Conservation (phyloP, 192 early-diverging fungal species). For the Backusella morwellensis region DNA sequence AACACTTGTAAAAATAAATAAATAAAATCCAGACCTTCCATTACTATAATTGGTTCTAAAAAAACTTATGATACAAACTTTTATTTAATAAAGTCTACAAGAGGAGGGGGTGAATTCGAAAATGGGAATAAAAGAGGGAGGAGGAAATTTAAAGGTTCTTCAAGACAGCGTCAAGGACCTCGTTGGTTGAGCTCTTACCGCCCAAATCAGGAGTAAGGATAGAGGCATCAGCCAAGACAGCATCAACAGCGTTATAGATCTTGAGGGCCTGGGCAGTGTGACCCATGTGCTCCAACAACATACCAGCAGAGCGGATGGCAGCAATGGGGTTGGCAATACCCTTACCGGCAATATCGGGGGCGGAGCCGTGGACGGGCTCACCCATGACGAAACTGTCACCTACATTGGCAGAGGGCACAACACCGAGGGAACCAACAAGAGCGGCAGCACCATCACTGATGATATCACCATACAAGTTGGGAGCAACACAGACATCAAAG, state of each 20-base stretch:
- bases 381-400: conserved; percentile 95
- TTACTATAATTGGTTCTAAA: neutral
- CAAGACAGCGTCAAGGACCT: conserved; percentile 83
- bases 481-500: conserved; percentile 96
- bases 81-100: neutral
- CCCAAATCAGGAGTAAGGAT: conserved; percentile 88
- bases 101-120: neutral
- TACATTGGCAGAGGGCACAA: conserved; percentile 95
- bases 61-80: conserved; percentile 3
- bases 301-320: conserved; percentile 89
- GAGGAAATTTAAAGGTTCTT: conserved; percentile 50
- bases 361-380: conserved; percentile 88
- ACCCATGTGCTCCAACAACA: conserved; percentile 89
- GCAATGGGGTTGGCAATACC: conserved; percentile 97
- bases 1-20: neutral
- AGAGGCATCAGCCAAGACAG: conserved; percentile 59
- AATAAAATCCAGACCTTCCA: neutral
- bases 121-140: neutral
- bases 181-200: conserved; percentile 77
- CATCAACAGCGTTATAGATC: conserved; percentile 87
- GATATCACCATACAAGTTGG: conserved; percentile 98
- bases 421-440: conserved; percentile 90
- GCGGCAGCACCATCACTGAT: conserved; percentile 97
- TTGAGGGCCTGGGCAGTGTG: conserved; percentile 64
- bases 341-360: conserved; percentile 97